Evolutionary conservation across 345 rosid species (phyloP).

Genomic region (Viola odorata): DNA sequence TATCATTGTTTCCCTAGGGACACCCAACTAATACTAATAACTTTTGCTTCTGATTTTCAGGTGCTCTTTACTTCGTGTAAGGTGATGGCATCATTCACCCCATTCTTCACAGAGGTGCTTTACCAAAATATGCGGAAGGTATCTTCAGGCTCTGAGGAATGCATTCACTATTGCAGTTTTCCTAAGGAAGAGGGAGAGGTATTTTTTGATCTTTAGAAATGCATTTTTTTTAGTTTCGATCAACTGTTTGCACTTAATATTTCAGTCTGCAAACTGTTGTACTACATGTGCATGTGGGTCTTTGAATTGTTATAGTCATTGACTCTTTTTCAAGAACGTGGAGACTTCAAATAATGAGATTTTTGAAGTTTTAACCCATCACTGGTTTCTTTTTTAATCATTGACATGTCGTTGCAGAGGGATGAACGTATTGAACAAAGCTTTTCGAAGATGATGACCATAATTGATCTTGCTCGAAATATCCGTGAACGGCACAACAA

Average conservation of each 20-base stretch:
- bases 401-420: constrained; percentile 39
- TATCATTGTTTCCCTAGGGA: too few relatives aligned
- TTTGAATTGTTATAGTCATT: too few relatives aligned
- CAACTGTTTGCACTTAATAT: background rate
- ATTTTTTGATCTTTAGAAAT: constrained; percentile 9
- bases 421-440: constrained; percentile 87
- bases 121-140: constrained; percentile 94
- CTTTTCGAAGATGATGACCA: constrained; percentile 89
- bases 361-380: too few relatives aligned
- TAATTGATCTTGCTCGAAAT: constrained; percentile 93
- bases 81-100: constrained; percentile 99
- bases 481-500: constrained; percentile 89
- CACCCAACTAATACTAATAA: too few relatives aligned
- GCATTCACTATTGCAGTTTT: constrained; percentile 79
- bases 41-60: constrained; percentile 37
- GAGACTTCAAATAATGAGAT: background rate
- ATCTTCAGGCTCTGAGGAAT: constrained; percentile 61
- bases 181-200: constrained; percentile 87
- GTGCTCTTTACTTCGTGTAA: constrained; percentile 91
- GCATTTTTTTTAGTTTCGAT: constrained; percentile 1
- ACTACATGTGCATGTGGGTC: too few relatives aligned
- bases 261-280: too few relatives aligned
- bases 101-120: constrained; percentile 89
- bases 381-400: too few relatives aligned
- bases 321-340: background rate